Conservation (phyloP, 2,329 filamentous ascomycete species). For the Xylariaceae sp. region DNA sequence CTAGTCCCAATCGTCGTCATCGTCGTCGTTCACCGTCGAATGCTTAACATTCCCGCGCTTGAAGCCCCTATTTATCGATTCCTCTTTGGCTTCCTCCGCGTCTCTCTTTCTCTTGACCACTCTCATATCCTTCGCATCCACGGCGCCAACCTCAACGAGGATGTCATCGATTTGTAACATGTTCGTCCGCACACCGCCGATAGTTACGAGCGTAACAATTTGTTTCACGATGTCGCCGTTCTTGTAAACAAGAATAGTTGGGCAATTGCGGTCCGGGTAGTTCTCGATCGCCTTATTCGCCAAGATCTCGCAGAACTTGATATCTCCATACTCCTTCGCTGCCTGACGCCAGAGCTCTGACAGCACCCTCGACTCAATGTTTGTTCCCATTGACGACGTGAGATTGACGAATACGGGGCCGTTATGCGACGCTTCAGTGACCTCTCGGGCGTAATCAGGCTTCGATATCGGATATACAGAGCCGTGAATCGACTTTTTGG, state of each 20-base stretch:
- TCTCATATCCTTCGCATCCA: constrained; percentile 73
- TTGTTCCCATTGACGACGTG: constrained; percentile 70
- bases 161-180: constrained; percentile 74
- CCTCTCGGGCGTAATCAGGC: constrained; percentile 83
- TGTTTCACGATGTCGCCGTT: constrained; percentile 91
- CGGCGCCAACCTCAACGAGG: constrained; percentile 74
- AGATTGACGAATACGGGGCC: constrained; percentile 71
- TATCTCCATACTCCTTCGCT: constrained; percentile 78
- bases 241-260: constrained; percentile 87
- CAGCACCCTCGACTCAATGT: constrained; percentile 78
- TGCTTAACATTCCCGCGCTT: constrained; percentile 46
- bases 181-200: constrained; percentile 66
- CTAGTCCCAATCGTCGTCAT: constrained; percentile 54
- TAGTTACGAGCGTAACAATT: constrained; percentile 77
- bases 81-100: constrained; percentile 57
- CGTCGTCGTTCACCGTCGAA: constrained; percentile 39
- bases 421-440: constrained; percentile 81
- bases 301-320: constrained; percentile 97
- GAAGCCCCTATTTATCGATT: constrained; percentile 47
- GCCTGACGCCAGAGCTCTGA: constrained; percentile 81
- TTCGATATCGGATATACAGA: constrained; percentile 92
- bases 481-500: constrained; percentile 75
- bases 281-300: constrained; percentile 92
- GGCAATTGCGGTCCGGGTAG: constrained; percentile 91
- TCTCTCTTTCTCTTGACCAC: constrained; percentile 58